These are phyloP conservation scores for Knoxia roxburghii DNA, from an alignment of 257 asterid species.

Conservation along the genomic window DNA sequence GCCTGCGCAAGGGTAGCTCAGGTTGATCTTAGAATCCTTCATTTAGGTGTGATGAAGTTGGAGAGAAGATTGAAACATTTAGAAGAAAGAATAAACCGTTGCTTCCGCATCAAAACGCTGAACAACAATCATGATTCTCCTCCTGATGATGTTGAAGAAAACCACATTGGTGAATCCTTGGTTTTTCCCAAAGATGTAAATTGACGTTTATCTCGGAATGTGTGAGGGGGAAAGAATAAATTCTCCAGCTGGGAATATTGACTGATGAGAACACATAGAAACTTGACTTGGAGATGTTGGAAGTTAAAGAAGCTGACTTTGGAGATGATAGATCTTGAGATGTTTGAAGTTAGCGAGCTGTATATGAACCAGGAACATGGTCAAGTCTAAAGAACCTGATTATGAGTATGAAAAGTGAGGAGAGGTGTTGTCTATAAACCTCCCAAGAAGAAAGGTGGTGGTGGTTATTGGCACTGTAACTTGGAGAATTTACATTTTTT, in stretches of 20 bases:
- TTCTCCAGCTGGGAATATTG: background rate
- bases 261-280: no score
- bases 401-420: background rate
- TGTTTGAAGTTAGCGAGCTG: no score
- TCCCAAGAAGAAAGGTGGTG: no score
- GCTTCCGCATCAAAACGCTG: slow-evolving; percentile 24
- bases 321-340: no score
- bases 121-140: slow-evolving; percentile 28
- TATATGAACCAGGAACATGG: background rate
- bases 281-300: no score
- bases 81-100: slow-evolving; percentile 43
- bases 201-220: background rate
- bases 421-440: background rate
- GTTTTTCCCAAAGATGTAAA: background rate
- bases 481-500: no score
- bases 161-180: background rate
- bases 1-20: slow-evolving; percentile 68
- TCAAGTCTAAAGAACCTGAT: background rate
- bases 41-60: slow-evolving; percentile 55
- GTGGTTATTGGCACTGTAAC: no score
- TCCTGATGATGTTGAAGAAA: slow-evolving; percentile 12
- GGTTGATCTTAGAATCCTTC: slow-evolving; percentile 67
- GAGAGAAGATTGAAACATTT: slow-evolving; percentile 61
- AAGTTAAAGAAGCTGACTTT: no score
- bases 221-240: background rate